These are phyloP conservation scores for Candida broadrunensis DNA, from an alignment of 805 yeast genomes.

Conservation along the genomic window DNA sequence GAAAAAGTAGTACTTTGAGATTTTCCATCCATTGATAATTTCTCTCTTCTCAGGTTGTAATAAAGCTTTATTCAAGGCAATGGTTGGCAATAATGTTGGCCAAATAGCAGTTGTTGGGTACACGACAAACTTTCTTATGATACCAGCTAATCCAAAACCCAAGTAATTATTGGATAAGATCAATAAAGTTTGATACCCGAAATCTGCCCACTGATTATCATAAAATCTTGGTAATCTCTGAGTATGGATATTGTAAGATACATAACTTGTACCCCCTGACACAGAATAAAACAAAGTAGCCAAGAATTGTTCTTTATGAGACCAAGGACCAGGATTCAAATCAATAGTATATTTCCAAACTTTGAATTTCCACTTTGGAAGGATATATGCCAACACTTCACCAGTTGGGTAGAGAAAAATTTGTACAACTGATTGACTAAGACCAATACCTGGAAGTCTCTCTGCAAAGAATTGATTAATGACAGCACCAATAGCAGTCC, in stretches of 20 bases:
- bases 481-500: constrained; percentile 53
- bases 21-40: constrained; percentile 25
- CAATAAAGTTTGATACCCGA: constrained; percentile 20
- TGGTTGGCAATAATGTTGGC: constrained; percentile 24
- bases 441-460: constrained; percentile 49
- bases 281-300: constrained; percentile 36
- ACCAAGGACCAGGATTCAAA: constrained; percentile 65
- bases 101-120: constrained; percentile 20
- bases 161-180: constrained; percentile 17
- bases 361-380: constrained; percentile 41
- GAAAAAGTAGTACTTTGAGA: constrained; percentile 20
- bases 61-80: constrained; percentile 26
- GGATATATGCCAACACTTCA: constrained; percentile 25
- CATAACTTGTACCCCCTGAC: constrained; percentile 14
- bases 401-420: constrained; percentile 47
- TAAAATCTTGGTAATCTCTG: constrained; percentile 18
- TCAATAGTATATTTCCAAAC: constrained; percentile 33
- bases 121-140: constrained; percentile 18
- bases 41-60: constrained; percentile 17
- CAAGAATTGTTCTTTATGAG: constrained; percentile 60
- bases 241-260: constrained; percentile 22
- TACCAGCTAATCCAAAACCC: constrained; percentile 26
- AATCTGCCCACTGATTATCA: constrained; percentile 18
- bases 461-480: constrained; percentile 57
- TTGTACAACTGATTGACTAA: constrained; percentile 44